Base-by-base conservation (phyloP, 2,329 filamentous ascomycete genomes). In the Botryotinia calthae region DNA sequence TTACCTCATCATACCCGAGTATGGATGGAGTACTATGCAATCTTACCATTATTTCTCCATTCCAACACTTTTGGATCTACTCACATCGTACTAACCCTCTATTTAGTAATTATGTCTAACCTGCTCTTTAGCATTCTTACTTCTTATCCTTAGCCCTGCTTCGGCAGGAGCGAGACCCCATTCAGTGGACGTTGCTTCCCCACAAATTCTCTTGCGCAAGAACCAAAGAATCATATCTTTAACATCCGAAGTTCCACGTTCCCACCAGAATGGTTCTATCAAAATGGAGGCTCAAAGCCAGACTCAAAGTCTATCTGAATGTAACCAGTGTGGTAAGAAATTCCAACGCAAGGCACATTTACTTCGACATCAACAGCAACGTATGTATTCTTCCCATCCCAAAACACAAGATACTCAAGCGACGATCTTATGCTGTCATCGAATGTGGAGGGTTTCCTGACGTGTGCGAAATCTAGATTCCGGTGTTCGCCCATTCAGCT, bases 331-430 rank as follows among this genome's bases (percentile, higher is more conserved):
- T 72, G 76, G 76, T n/a, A 81, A 81, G 78, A 77, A 76, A 66
- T 81, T 80, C 73, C 79, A 80, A 74, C 75, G 79, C 4, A 81
- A 79, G 72, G 79, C 79, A n/a, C 79, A 81, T 78, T 73, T 81
- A 12, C 65, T 80, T 64, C 74, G 79, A 66, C 79, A 81, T 74
- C 78, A 79, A 61, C 79, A 79, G 48, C 79, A 81, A 71, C 79
- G 78, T 80, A 75, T 72, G 79, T 77, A 51, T n/a, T 31, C 46
- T 18, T 3, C 28, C n/a, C 20, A 25, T 31, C 14, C n/a, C 51
- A 44, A 46, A 46, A 34, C 65, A 4, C 48, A 63, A 63, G 40
- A 46, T 40, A 18, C n/a, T 28, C 18, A 31, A 20, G 66, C 51
- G n/a, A 61, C 6, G 51, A 44, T 48, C 64, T n/a, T 28, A 58